Conservation (phyloP, 2,329 filamentous ascomycete species). For the Pyricularia pennisetigena region DNA sequence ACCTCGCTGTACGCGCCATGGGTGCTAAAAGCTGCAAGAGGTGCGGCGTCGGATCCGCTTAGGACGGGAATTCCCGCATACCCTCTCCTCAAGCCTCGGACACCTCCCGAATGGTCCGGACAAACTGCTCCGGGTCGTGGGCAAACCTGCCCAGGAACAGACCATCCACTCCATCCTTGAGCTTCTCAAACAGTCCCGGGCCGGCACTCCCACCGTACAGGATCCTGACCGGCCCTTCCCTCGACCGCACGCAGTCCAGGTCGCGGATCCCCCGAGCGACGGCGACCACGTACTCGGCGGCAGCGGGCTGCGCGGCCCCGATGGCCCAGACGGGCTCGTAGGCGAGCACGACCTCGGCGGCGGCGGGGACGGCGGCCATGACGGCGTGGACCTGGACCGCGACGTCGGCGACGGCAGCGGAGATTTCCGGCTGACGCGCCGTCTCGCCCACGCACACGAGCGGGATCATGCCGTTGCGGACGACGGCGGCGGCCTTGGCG, state of each 20-base stretch:
- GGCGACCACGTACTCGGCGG: background rate
- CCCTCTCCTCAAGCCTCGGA: constrained; percentile 29
- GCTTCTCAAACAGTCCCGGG: constrained; percentile 60
- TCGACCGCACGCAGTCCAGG: constrained; percentile 14
- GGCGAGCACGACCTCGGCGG: constrained; percentile 57
- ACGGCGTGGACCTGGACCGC: constrained; percentile 54
- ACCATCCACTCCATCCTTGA: constrained; percentile 65
- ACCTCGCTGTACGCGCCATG: background rate
- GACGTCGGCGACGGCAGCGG: constrained; percentile 56
- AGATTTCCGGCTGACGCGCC: constrained; percentile 39
- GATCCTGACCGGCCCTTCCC: constrained; percentile 53
- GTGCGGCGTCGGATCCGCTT: background rate
- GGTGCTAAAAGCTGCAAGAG: background rate
- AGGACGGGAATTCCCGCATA: background rate
- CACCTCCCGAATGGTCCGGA: constrained; percentile 64
- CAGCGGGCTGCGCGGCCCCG: background rate
- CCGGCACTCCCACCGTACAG: constrained; percentile 79
- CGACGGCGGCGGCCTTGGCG: constrained; percentile 31
- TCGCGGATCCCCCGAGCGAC: constrained; percentile 61
- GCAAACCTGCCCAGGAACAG: constrained; percentile 75
- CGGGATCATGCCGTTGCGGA: constrained; percentile 61
- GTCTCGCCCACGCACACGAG: constrained; percentile 74
- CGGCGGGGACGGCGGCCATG: constrained; percentile 46
- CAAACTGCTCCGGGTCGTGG: constrained; percentile 64
- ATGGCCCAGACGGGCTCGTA: constrained; percentile 1